Conservation (phyloP, 257 asterid species). For the Echites panduratus region DNA sequence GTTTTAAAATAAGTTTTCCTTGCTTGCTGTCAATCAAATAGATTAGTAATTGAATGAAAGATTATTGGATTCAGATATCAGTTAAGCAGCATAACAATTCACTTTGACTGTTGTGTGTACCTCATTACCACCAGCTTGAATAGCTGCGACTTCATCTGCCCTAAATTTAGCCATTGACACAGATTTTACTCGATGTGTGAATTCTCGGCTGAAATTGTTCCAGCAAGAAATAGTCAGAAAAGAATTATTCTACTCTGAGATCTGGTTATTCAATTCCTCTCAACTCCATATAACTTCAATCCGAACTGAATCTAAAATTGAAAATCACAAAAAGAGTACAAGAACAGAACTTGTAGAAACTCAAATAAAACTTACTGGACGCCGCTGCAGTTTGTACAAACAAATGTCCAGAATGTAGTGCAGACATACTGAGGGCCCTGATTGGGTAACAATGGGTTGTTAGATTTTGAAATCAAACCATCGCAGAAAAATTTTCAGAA, state of each 20-base stretch:
- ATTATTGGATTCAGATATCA: neutral
- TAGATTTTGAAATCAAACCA: neutral
- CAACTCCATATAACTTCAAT: neutral
- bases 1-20: constrained; percentile 60
- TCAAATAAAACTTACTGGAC: constrained; percentile 69
- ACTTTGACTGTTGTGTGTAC: constrained; percentile 28
- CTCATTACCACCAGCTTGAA: constrained; percentile 91
- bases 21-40: constrained; percentile 46
- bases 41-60: constrained; percentile 7
- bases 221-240: constrained; percentile 10
- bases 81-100: neutral
- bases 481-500: neutral
- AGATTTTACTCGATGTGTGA: constrained; percentile 85
- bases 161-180: constrained; percentile 84
- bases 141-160: constrained; percentile 62
- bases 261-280: neutral
- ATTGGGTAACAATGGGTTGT: constrained; percentile 3
- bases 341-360: no score
- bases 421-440: constrained; percentile 98
- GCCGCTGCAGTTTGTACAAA: constrained; percentile 89
- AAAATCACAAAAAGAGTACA: neutral
- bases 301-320: neutral
- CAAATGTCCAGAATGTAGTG: constrained; percentile 85
- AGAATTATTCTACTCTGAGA: neutral
- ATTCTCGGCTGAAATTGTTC: constrained; percentile 60